A percentile compares a stretch with the other conserved stretches of the same genome.
Evolutionary conservation across 139 green algal species (phyloP).

Genomic region (Desmodesmus armatus): DNA sequence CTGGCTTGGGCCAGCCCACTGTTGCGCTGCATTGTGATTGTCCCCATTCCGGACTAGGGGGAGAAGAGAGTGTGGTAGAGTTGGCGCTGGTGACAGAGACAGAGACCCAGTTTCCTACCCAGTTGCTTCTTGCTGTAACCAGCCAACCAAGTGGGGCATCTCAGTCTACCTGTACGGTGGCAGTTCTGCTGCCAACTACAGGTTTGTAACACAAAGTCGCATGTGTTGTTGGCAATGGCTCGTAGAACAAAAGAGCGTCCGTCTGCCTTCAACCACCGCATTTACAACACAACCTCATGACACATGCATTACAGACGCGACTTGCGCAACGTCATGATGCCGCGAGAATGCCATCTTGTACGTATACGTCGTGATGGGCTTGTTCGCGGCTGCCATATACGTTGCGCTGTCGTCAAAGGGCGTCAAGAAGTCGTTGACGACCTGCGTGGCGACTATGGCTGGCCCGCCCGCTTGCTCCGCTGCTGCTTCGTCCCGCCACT

Average conservation of each 20-base stretch:
- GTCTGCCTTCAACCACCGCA: background rate
- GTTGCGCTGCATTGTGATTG: background rate
- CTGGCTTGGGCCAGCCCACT: background rate
- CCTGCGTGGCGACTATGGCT: conserved; percentile 84
- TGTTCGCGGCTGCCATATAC: conserved; percentile 58
- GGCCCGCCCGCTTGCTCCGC: conserved; percentile 55
- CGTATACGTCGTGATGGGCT: conserved; percentile 81
- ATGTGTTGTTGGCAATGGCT: background rate
- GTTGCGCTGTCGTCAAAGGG: conserved; percentile 68
- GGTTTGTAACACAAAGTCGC: too few relatives aligned
- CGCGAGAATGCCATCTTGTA: conserved; percentile 79
- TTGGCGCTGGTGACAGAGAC: too few relatives aligned
- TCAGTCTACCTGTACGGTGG: background rate
- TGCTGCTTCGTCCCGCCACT: conserved; percentile 62
- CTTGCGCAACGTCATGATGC: conserved; percentile 22
- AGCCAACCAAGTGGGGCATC: background rate
- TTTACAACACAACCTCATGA: background rate
- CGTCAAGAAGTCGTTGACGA: conserved; percentile 88
- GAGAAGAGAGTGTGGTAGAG: too few relatives aligned
- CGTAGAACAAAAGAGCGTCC: background rate
- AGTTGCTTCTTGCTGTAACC: background rate
- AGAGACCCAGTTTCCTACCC: too few relatives aligned
- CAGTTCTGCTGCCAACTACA: background rate
- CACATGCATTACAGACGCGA: background rate
- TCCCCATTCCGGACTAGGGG: too few relatives aligned